Evolutionary conservation across 148 eudicot genomes (phyloP), one percentile per base, ranked within the genome.

Genomic region (Chenopodium berlandieri): DNA sequence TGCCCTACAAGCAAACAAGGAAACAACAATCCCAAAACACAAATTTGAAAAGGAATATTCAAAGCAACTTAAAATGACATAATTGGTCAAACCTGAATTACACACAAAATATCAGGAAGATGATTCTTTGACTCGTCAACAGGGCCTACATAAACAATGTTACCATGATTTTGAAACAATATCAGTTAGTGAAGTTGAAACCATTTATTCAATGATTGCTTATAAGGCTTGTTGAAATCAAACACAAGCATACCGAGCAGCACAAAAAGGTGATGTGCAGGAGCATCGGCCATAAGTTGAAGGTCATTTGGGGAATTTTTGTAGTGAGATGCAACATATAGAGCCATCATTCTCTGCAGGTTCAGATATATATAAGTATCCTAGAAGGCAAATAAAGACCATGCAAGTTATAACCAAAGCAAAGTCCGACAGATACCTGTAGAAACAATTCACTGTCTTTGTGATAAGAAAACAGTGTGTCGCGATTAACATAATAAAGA

Each of bases 331-430:
- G 99, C 98, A 84, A 96, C 99, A 90, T 87, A 94, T 0, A 96
- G 89, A 75, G 98, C 97, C 99, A 96, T 96, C 99, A 96, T 96
- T 81, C 99, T 85, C 99, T 96, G 92, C 88, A 90, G 69, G 82
- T 74, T 78, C 23, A 80, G 40, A 27, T 20, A n/a, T 5, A 76
- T 48, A 67, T 54, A 12, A 77, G 63, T 47, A 58, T 79, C 47
- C n/a, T 37, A 70, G 27, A 82, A 32, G 34, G 22, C 23, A 81
- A 62, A 14, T 23, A 66, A 9, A 73, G n/a, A 75, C 52, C 19
- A 64, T 56, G 37, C 23, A 22, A 56, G 34, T 71, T 56, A 5
- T 11, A 47, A 32, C 34, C 46, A 50, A 52, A 74, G 60, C 4
- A 9, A 64, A 12, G 54, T 1, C 75, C n/a, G 22, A 52, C 34